Evolutionary conservation across 176 grass and related monocot genomes (phyloP).

Genomic region (Carex parvula): DNA sequence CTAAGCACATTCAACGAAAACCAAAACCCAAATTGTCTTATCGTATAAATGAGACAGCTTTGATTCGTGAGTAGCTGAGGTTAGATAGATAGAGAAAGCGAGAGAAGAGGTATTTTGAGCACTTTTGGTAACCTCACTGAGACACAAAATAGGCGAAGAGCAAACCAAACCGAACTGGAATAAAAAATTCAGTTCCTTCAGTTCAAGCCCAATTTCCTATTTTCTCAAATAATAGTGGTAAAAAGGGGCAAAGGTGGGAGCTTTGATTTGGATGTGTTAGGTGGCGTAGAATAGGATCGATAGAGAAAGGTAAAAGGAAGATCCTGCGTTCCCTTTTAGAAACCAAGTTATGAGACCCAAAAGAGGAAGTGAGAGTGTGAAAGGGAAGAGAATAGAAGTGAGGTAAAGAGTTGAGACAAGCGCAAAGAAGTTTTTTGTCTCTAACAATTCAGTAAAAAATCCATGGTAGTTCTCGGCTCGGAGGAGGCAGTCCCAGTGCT

Average conservation of each 20-base stretch:
- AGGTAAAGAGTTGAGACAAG: constrained; percentile 10
- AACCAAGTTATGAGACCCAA: neutral
- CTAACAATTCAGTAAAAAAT: constrained; percentile 18
- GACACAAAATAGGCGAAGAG: neutral
- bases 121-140: constrained; percentile 1
- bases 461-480: neutral
- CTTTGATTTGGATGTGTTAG: constrained; percentile 21
- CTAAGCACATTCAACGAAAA: neutral
- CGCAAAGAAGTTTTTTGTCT: constrained; percentile 16
- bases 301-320: constrained; percentile 15
- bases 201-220: neutral
- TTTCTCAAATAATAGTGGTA: neutral
- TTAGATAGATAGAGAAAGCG: constrained; percentile 11
- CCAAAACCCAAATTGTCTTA: constrained; percentile 2
- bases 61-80: constrained; percentile 18
- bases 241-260: neutral
- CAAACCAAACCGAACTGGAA: constrained; percentile 5
- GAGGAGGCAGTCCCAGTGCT: neutral
- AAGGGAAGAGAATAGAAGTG: neutral
- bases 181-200: constrained; percentile 24
- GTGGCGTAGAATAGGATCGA: neutral
- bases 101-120: neutral
- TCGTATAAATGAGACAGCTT: neutral
- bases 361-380: constrained; percentile 2
- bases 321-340: neutral